Percentiles rank a stretch among this genome's conserved stretches.
Conservation (phyloP, 768 basidiomycete species). For the Pleurotus platypus region DNA sequence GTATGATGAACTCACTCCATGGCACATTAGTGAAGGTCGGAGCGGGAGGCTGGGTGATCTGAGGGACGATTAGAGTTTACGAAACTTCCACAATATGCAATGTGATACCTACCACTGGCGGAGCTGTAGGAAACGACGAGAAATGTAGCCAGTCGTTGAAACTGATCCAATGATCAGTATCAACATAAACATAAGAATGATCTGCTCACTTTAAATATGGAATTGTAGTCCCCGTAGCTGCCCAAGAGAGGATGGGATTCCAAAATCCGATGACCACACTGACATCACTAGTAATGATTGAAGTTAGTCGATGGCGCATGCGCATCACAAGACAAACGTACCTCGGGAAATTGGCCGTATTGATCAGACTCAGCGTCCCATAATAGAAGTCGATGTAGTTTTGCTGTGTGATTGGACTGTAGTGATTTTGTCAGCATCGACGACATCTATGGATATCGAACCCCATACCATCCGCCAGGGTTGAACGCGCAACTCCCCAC, state of each 20-base stretch:
- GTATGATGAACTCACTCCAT: conserved; percentile 9
- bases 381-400: conserved; percentile 18
- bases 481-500: conserved; percentile 16
- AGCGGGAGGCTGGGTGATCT: conserved; percentile 3
- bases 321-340: not conserved
- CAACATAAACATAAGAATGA: not conserved
- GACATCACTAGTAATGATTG: not conserved
- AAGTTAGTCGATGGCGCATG: not conserved
- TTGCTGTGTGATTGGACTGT: conserved; percentile 16
- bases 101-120: not conserved
- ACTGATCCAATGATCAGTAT: not conserved
- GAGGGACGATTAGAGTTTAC: not conserved
- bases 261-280: conserved; percentile 7
- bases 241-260: conserved; percentile 8
- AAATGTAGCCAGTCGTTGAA: conserved; percentile 13
- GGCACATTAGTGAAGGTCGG: not conserved
- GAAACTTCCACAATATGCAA: no score
- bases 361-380: conserved; percentile 8
- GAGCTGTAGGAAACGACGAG: conserved; percentile 7
- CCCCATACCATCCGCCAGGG: conserved; percentile 10
- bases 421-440: no score
- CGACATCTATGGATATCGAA: no score
- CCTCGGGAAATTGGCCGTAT: conserved; percentile 10
- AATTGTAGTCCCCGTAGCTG: conserved; percentile 10
- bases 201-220: conserved; percentile 10